Evolutionary conservation across 768 basidiomycete species (phyloP), one percentile per base, ranked within the genome.

Genomic region (Pleurotus salmoneostramineus): DNA sequence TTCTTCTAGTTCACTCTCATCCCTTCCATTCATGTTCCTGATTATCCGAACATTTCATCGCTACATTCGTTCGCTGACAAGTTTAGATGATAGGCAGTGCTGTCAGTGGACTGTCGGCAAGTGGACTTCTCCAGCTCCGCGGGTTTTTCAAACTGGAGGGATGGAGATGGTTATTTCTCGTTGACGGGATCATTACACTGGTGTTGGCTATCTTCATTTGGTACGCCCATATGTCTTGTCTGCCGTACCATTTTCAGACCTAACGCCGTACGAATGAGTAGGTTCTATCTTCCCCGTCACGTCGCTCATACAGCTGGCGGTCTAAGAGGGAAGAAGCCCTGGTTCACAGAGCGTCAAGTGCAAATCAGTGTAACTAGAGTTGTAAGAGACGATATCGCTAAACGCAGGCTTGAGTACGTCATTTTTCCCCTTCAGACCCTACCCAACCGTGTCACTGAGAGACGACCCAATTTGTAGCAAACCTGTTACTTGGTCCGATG

Each of bases 41-140:
- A 50, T n/a, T 3, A 31, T 12, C 14, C 31, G 33, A 14, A 27
- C 17, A 14, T 10, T 50, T 7, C 2, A 10, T 14, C 14, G 14
- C 6, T 50, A 14, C 21, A 14, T 12, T 6, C 21, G 21, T 27
- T 27, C 21, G 7, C 52, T 55, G 14, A 55, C 52, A n/a, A 42
- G 15, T 7, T 43, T n/a, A 55, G 52, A 55, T 55, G 52, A 55
- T 55, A 55, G 52, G 52, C 52, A 55, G 52, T 33, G 52, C 52
- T 17, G 52, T 55, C 37, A 55, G 52, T 33, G 52, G 52, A 40
- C 52, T 55, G 21, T 40, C 52, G 27, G 52, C 52, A 10, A 55
- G 52, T 31, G 52, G 52, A 8, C 52, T 55, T 15, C 15, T 55
- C 10, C 52, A 32, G n/a, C 52, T 55, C 27, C 52, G 52, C 32